Base-by-base conservation (phyloP, 768 basidiomycete species). In the Psilocybe tampanensis region DNA sequence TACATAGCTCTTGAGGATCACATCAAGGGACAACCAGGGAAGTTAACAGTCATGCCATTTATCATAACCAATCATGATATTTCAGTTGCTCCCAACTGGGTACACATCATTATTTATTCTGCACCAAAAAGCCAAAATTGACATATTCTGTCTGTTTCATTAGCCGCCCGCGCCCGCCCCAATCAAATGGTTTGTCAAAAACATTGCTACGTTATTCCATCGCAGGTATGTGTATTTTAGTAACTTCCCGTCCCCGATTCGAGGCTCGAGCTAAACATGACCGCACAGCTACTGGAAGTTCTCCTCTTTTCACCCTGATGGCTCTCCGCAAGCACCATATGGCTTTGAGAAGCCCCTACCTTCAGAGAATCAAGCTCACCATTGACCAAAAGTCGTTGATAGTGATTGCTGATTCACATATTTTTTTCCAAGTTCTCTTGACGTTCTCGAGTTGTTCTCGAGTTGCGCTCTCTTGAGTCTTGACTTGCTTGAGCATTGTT, bases 251-350 rank as follows among this genome's bases (percentile, higher is more conserved):
- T n/a, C n/a, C 15, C 36, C 12, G n/a, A 13, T 15, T n/a, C 12
- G 26, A 44, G 17, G 7, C 23, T 7, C 9, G 29, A 9, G 8
- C 34, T 45, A 17, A 9, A 36, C n/a, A 33, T 44, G 21, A 17
- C 18, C 3, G 21, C 43, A n/a, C 18, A 69, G 68, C n/a, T 64
- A 61, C 42, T 69, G 68, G 68, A 67, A 64, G 47, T 69, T 69
- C 39, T 55, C 68, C 2, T 58, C 68, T 18, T 69, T 58, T 33
- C 60, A 59, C 36, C 43, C 57, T 17, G 50, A 55, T 21, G 68
- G 66, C 12, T 47, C 54, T 15, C 57, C 62, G 18, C 54, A 55
- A 23, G 26, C 54, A 1, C 42, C 43, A 6, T 54, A 54, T 23
- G 53, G 33, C 32, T 23, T 44, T 36, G 44, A 39, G 36, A 5